phyloP scores from a whole-genome alignment of 2,329 filamentous ascomycete genomes.

The Orbilia oligospora region DNA sequence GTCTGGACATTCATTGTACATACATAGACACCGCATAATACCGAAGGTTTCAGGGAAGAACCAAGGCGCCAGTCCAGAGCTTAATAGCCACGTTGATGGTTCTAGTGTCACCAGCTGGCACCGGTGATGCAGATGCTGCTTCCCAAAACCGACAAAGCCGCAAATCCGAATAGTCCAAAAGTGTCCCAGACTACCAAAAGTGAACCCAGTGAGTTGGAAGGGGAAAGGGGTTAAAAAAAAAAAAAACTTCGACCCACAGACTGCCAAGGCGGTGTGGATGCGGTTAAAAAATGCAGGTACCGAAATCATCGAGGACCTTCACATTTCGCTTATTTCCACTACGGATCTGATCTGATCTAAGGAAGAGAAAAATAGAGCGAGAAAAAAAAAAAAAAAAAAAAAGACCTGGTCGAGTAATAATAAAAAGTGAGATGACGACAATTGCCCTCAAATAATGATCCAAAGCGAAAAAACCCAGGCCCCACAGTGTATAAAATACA shows the following conservation, averaged over 20 bases:
- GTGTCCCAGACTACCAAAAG: too few relatives aligned
- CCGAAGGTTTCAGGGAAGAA: constrained; percentile 36
- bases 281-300: constrained; percentile 54
- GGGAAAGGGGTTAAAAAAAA: constrained; percentile 31
- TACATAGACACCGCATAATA: constrained; percentile 28
- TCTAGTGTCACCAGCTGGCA: constrained; percentile 26
- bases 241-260: constrained; percentile 19
- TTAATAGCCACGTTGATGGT: constrained; percentile 27
- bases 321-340: constrained; percentile 56
- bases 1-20: constrained; percentile 1
- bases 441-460: constrained; percentile 7
- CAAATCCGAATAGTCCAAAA: constrained; percentile 14
- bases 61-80: constrained; percentile 22
- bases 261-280: constrained; percentile 57
- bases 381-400: constrained; percentile 26
- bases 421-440: constrained; percentile 40
- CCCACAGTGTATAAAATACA: constrained; percentile 30
- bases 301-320: constrained; percentile 38
- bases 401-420: constrained; percentile 10
- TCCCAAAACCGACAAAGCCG: constrained; percentile 38
- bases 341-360: constrained; percentile 12
- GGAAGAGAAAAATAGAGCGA: constrained; percentile 27
- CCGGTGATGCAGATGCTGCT: constrained; percentile 36
- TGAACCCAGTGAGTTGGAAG: constrained; percentile 1
- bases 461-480: background rate